Base-by-base conservation (phyloP, 805 yeast species). In the Allodekkera sacchari region DNA sequence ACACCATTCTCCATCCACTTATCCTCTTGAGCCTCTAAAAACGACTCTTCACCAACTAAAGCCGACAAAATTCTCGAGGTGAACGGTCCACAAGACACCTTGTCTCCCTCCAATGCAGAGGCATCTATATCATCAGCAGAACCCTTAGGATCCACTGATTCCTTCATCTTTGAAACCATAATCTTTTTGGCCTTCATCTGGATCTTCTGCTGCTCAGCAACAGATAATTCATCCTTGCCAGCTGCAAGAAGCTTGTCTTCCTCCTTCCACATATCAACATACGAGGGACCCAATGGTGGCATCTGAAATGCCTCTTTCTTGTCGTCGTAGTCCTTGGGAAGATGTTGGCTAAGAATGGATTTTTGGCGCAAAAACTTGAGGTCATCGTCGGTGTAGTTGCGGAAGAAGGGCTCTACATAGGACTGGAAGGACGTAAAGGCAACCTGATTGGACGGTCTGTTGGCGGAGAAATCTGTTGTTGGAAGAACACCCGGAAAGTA, bases 401-500 rank as follows among this genome's bases (percentile, higher is more conserved):
- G 67, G 59, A 80, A 88, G 52, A 73, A 89, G 19, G 88, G 83
- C 52, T 92, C 98, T 22, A 87, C 69, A 43, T 80, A 84, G 2
- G 88, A 61, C 42, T 83, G 81, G 52, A 83, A 92, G 0, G 98
- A 88, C 9, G 83, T 67, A 52, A 83, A 87, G 49, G 87, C 96
- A 12, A 89, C 92, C 59, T 92, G 98, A 54, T 85, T 89, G 3
- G 85, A 58, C 13, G 88, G 88, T 48, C 88, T 89, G 10, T 78
- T 74, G 39, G 76, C 74, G 5, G 95, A 78, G 44, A 83, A 85
- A 55, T 92, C 97, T 34, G 68, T 70, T 52, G 83, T 77, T 8
- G 98, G 98, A 17, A 87, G 77, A 22, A 66, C 74, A 3, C 98
- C 99, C 0, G 98, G 95, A 19, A 92, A 62, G 39, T 81, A 55